Base-by-base conservation (phyloP, 768 basidiomycete genomes). In the Russula vinacea region DNA sequence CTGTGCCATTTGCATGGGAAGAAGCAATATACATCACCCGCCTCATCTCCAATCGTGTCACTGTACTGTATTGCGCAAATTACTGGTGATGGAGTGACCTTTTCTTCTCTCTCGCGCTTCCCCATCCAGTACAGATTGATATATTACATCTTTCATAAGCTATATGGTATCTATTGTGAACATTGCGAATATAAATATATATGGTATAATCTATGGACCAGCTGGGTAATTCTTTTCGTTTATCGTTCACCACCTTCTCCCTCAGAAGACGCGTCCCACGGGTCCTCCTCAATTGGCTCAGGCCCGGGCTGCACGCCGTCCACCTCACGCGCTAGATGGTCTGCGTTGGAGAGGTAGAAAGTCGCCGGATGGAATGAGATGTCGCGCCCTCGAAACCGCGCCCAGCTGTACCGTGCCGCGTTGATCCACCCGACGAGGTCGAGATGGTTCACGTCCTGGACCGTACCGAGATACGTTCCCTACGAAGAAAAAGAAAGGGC, bases 361-460 rank as follows among this genome's bases (percentile, higher is more conserved):
- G 89, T 92, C 24, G 89, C 90, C 2, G 94, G 93, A 62, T 88
- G 88, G 79, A 97, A 98, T 62, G 89, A 85, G 72, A 98, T 93
- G 66, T 92, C 88, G 61, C 86, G 88, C 13, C 95, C 97, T 69
- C 84, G 86, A 75, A 94, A 89, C 70, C 89, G 87, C 0, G 92
- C 89, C 83, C 92, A 90, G 71, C 92, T 92, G 75, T 92, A 96
- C 35, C 90, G 79, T 1, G 92, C 89, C 7, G 86, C 81, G 74
- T 94, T 95, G 56, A 93, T 88, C 96, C 95, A 98, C 7, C 95
- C 94, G 13, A 97, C 92, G 42, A 92, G 83, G 71, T 93, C 92
- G 40, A 96, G 83, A 72, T 99, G 97, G 70, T 92, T 96, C 17
- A 97, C 97, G 62, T 89, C 82, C 42, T 84, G 80, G 22, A 99